A percentile compares a stretch with the other conserved stretches of the same genome.
phyloP scores from a whole-genome alignment of 352 stramenopile species.

The Phytophthora ohioensis region DNA sequence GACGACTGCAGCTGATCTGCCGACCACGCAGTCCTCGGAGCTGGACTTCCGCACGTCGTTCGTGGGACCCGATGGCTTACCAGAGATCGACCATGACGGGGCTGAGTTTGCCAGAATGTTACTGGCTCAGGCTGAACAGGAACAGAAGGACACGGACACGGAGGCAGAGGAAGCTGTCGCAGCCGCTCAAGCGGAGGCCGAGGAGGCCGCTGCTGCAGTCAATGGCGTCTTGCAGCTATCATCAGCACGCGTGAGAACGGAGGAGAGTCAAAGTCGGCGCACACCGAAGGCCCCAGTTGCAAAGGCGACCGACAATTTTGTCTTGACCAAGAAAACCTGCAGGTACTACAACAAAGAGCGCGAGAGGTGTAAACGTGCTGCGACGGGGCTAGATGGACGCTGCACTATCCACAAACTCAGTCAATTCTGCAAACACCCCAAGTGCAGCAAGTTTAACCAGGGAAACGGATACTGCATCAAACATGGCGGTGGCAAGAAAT shows the following conservation, averaged over 20 bases:
- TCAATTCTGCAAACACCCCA: constrained; percentile 83
- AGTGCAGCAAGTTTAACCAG: constrained; percentile 89
- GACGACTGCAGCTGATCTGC: constrained; percentile 55
- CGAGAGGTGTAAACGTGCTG: constrained; percentile 64
- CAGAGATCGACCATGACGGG: constrained; percentile 76
- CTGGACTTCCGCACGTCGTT: constrained; percentile 85
- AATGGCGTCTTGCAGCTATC: constrained; percentile 38
- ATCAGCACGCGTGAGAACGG: constrained; percentile 15
- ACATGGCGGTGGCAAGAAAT: constrained; percentile 87
- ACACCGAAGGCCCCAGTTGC: constrained; percentile 17
- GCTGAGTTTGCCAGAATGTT: constrained; percentile 78
- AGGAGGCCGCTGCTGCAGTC: constrained; percentile 30
- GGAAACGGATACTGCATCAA: constrained; percentile 88
- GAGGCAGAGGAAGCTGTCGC: constrained; percentile 32
- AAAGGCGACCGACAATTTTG: constrained; percentile 27
- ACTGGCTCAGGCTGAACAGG: constrained; percentile 71
- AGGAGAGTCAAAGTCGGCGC: constrained; percentile 15
- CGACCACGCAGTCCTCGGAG: constrained; percentile 60
- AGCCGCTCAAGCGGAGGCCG: constrained; percentile 26
- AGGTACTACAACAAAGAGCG: constrained; percentile 82
- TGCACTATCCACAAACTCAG: constrained; percentile 87
- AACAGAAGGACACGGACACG: constrained; percentile 36
- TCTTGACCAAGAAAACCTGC: constrained; percentile 57
- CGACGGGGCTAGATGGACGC: constrained; percentile 77
- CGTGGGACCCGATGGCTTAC: constrained; percentile 55